Percentiles rank a stretch among this genome's conserved stretches.
Evolutionary conservation across 768 basidiomycete species (phyloP).

Genomic region (Serendipita sp.): DNA sequence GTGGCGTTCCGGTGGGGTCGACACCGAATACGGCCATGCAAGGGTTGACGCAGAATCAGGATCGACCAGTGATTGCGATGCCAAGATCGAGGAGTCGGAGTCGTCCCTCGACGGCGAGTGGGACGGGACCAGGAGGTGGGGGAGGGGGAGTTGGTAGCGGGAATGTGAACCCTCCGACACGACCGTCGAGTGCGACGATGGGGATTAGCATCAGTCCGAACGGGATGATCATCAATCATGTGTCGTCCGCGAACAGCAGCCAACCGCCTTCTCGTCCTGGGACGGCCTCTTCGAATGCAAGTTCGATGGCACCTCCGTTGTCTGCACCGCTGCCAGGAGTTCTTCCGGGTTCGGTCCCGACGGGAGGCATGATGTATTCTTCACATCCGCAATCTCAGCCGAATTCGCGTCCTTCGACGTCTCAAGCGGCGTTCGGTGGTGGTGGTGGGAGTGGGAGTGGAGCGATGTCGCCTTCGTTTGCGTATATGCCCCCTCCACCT

Average conservation of each 20-base stretch:
- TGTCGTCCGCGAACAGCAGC: background rate
- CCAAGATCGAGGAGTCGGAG: background rate
- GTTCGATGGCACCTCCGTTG: too few relatives aligned
- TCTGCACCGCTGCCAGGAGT: too few relatives aligned
- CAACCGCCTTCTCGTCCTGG: slow-evolving; percentile 2
- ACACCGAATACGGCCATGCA: slow-evolving; percentile 10
- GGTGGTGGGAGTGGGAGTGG: background rate
- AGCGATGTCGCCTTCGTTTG: background rate
- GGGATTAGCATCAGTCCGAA: background rate
- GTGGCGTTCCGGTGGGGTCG: slow-evolving; percentile 11
- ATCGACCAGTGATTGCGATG: slow-evolving; percentile 4
- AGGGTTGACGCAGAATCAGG: background rate
- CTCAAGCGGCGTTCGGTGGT: background rate
- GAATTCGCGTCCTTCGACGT: background rate
- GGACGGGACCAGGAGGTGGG: background rate
- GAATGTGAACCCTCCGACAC: too few relatives aligned
- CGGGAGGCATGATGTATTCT: too few relatives aligned
- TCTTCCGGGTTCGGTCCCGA: too few relatives aligned
- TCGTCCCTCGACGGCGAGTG: background rate
- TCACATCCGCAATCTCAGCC: background rate
- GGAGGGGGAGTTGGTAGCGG: too few relatives aligned
- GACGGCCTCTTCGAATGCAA: background rate
- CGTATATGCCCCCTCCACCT: background rate
- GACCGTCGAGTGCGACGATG: background rate
- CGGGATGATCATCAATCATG: background rate